Evolutionary conservation across 257 asterid genomes (phyloP), one percentile per base, ranked within the genome.

Genomic region (Solanum phureja): DNA sequence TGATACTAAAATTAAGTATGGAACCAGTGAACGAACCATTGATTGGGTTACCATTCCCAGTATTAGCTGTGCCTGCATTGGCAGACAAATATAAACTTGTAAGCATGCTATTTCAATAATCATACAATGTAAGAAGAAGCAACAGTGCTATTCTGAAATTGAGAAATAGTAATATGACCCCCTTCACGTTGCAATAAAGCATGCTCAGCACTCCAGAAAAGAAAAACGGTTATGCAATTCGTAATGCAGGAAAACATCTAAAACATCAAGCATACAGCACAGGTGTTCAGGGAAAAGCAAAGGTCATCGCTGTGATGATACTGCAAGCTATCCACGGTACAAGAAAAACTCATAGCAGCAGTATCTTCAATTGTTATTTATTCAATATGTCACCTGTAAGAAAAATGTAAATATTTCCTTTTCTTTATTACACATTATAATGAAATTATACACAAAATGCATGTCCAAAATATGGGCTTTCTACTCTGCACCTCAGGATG

Each of bases 21-120:
- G 88, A 77, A 64, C 7, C 74, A 91, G 81, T 49, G 85, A 84
- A 92, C 97, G 44, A 89, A 96, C 99, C 99, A 96, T 93, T 92
- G 93, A 96, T 27, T 93, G 94, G n/a, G 99, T 76, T 38, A 93
- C 98, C 93, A 94, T 87, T 87, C 98, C 98, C 38, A 95, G 94
- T 95, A 97, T 93, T 91, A 95, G 90, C 86, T 93, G 91, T 81
- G 93, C 97, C 99, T 96, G 94, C 91, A 87, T 90, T 83, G 64
- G 79, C 71, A 88, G 69, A 75, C 89, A 90, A 74, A 86, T 19
- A 84, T 62, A 85, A 89, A 83, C 76, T 83, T 37, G 84, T 71
- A 82, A 31, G 69, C 6, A 2, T 82, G 44, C 12, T 24, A 49
- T 79, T 44, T 8, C 66, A 79, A 31, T 18, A 82, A 82, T 18